Conservation (phyloP, 83 land plant species). For the Isoetes engelmannii region DNA sequence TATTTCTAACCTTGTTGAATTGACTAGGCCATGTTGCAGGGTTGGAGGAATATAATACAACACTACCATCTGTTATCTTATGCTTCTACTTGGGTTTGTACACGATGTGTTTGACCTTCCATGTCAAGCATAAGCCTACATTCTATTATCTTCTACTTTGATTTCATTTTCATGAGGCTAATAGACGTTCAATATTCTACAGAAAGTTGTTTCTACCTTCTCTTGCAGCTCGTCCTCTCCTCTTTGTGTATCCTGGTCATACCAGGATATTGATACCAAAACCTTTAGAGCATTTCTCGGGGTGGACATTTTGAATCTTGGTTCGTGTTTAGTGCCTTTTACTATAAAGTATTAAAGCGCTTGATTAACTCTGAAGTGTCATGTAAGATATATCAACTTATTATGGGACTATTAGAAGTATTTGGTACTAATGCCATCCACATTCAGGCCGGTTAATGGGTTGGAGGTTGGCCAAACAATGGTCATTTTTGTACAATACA, state of each 20-base stretch:
- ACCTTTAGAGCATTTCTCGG: conserved; percentile 66
- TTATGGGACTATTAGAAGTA: conserved; percentile 84
- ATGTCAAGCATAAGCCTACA: conserved; percentile 74
- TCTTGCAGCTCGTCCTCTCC: conserved; percentile 83
- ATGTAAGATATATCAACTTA: conserved; percentile 75
- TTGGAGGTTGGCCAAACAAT: conserved; percentile 95
- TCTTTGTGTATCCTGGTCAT: conserved; percentile 97
- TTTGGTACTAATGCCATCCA: conserved; percentile 93
- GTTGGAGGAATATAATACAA: conserved; percentile 96
- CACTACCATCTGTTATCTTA: conserved; percentile 87
- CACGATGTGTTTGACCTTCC: conserved; percentile 96
- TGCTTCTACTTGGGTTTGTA: conserved; percentile 88
- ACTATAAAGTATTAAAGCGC: neutral
- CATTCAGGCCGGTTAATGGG: conserved; percentile 89
- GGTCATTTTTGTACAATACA: conserved; percentile 84
- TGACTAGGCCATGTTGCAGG: conserved; percentile 42
- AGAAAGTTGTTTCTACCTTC: conserved; percentile 86
- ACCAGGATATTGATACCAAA: conserved; percentile 85
- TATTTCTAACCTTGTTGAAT: neutral
- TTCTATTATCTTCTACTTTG: neutral
- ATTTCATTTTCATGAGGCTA: conserved; percentile 1
- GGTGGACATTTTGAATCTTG: conserved; percentile 51
- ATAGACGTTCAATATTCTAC: conserved; percentile 8
- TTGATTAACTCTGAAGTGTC: neutral
- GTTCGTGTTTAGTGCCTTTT: conserved; percentile 28